A percentile compares a stretch with the other conserved stretches of the same genome.
These are phyloP conservation scores for Eucalyptus pauciflora DNA, from an alignment of 345 rosid genomes.

Conservation along the genomic window DNA sequence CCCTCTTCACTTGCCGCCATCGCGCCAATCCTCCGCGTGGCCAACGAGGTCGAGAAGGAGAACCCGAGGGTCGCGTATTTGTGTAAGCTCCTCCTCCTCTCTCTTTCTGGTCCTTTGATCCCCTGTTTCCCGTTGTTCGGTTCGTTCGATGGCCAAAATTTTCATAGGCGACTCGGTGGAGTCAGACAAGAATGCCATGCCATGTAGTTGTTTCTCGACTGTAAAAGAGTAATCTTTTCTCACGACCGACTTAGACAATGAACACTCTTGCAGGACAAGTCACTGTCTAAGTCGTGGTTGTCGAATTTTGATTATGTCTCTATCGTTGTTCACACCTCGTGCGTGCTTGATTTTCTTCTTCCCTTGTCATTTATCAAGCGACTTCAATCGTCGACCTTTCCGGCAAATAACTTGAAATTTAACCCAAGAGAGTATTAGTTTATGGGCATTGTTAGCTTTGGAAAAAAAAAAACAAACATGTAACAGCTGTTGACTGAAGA, in stretches of 20 bases:
- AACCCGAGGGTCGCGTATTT: slow-evolving; percentile 84
- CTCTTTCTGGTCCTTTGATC: neutral
- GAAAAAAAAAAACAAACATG: neutral
- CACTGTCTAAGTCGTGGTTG: neutral
- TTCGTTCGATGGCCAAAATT: neutral
- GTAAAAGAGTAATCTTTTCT: neutral
- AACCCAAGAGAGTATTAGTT: neutral
- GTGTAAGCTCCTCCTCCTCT: slow-evolving; percentile 27
- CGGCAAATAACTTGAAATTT: neutral
- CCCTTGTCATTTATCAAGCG: neutral
- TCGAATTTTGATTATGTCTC: neutral
- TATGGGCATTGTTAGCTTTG: neutral
- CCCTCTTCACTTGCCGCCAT: slow-evolving; percentile 69
- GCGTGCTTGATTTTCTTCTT: neutral
- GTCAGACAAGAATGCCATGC: neutral
- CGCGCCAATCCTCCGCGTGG: slow-evolving; percentile 83
- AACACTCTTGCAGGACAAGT: neutral
- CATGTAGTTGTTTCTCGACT: neutral
- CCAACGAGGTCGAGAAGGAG: slow-evolving; percentile 63
- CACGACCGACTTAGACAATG: neutral
- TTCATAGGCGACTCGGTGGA: neutral
- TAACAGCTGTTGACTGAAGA: neutral
- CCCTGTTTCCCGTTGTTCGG: neutral
- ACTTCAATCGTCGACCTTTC: neutral
- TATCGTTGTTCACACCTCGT: neutral